Percentiles rank a stretch among this genome's conserved stretches.
Conservation (phyloP, 495 filamentous ascomycete species). For the Articulospora tetracladia region DNA sequence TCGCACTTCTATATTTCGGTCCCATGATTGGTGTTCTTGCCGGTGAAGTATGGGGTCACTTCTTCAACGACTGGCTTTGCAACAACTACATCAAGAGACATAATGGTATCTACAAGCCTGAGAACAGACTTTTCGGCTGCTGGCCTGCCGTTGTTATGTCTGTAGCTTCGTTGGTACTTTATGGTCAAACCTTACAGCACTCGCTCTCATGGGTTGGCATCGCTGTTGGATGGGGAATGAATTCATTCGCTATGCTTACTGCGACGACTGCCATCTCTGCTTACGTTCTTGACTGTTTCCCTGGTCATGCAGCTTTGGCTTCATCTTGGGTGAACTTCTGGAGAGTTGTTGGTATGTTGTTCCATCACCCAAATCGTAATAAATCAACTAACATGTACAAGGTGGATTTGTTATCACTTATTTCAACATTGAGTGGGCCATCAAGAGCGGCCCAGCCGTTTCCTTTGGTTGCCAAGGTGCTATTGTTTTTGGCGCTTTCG, state of each 20-base stretch:
- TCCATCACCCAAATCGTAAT: neutral
- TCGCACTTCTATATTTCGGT: neutral
- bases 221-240: slow-evolving; percentile 5
- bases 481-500: slow-evolving; percentile 14
- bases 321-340: slow-evolving; percentile 5
- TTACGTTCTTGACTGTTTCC: slow-evolving; percentile 6
- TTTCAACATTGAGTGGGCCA: slow-evolving; percentile 32
- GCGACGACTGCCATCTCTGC: slow-evolving; percentile 1
- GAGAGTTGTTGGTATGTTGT: slow-evolving; percentile 3
- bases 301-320: slow-evolving; percentile 1
- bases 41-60: slow-evolving; percentile 15
- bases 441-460: slow-evolving; percentile 21
- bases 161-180: neutral
- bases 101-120: slow-evolving; percentile 10
- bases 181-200: neutral
- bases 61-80: slow-evolving; percentile 18
- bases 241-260: slow-evolving; percentile 6
- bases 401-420: slow-evolving; percentile 32
- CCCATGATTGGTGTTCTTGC: neutral
- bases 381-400: slow-evolving; percentile 1
- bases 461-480: slow-evolving; percentile 30
- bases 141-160: slow-evolving; percentile 2
- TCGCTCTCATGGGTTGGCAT: slow-evolving; percentile 3
- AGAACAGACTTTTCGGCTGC: slow-evolving; percentile 13
- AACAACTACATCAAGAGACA: slow-evolving; percentile 12